phyloP scores from a whole-genome alignment of 352 stramenopile species.

The Globisporangium uncinulatum region DNA sequence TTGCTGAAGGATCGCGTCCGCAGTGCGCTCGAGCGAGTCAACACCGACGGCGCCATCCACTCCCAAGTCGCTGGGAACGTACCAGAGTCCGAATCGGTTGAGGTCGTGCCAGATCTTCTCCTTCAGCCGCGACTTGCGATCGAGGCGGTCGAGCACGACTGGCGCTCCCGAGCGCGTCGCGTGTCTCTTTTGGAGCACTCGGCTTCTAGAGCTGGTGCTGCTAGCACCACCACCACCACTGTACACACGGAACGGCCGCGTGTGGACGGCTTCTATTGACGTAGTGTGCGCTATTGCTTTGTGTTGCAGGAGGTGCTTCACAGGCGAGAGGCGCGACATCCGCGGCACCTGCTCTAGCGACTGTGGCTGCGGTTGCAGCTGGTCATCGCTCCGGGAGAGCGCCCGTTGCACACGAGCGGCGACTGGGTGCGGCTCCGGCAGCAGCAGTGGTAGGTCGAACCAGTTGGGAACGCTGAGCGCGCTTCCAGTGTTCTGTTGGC shows the following conservation, averaged over 20 bases:
- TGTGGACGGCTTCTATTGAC: background rate
- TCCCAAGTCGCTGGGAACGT: conserved; percentile 12
- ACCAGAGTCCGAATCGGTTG: conserved; percentile 50
- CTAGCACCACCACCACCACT: background rate
- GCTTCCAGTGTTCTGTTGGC: background rate
- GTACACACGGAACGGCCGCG: background rate
- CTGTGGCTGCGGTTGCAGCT: background rate
- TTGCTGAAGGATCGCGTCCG: conserved; percentile 58
- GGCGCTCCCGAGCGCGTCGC: conserved; percentile 23
- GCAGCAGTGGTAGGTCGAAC: conserved; percentile 61
- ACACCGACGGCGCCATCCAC: conserved; percentile 24
- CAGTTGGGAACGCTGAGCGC: conserved; percentile 29
- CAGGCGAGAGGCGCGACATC: conserved; percentile 36
- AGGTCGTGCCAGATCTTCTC: conserved; percentile 61
- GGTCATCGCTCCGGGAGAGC: background rate
- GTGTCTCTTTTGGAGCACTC: conserved; percentile 14
- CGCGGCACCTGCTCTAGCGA: conserved; percentile 24
- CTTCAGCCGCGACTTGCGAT: conserved; percentile 24
- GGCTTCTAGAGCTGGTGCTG: conserved; percentile 16
- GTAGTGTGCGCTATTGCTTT: background rate
- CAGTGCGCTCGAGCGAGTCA: conserved; percentile 41
- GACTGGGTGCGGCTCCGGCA: conserved; percentile 35
- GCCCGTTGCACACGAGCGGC: conserved; percentile 36
- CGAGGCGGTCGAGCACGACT: conserved; percentile 27
- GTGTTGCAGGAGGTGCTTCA: conserved; percentile 3